Conservation (phyloP, 176 grass and related monocot genomes). For the Hordeum marinum region DNA sequence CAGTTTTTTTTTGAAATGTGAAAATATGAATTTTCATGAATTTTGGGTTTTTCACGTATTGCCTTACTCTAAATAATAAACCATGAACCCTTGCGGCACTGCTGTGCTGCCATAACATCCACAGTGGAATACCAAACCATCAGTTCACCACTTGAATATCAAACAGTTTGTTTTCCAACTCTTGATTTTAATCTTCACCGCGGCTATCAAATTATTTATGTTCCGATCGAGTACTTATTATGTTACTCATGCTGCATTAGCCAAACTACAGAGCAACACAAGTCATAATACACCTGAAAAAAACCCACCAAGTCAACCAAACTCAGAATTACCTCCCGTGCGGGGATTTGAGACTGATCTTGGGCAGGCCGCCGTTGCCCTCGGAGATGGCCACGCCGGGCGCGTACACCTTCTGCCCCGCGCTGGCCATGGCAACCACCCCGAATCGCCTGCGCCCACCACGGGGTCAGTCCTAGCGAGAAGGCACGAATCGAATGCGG, state of each 20-base stretch:
- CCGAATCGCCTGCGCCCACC: constrained; percentile 40
- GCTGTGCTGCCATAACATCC: background rate
- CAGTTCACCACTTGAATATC: background rate
- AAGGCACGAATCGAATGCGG: background rate
- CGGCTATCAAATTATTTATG: background rate
- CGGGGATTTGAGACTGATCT: constrained; percentile 67
- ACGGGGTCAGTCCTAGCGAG: background rate
- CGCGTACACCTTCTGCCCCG: constrained; percentile 58
- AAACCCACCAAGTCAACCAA: background rate
- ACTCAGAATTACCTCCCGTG: constrained; percentile 54
- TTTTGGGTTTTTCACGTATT: too few species aligned
- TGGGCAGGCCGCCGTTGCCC: constrained; percentile 75
- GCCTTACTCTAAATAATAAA: background rate
- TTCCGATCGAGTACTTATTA: background rate
- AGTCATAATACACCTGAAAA: background rate
- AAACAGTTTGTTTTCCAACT: background rate
- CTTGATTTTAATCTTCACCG: background rate
- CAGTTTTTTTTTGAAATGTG: too few species aligned
- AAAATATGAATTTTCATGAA: too few species aligned
- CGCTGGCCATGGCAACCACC: constrained; percentile 47
- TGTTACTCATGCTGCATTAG: background rate
- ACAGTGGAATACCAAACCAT: too few species aligned
- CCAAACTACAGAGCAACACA: background rate
- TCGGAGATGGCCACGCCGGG: constrained; percentile 62
- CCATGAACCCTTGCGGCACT: background rate